Base-by-base conservation (phyloP, 768 basidiomycete genomes). In the Pleurotus platypus region DNA sequence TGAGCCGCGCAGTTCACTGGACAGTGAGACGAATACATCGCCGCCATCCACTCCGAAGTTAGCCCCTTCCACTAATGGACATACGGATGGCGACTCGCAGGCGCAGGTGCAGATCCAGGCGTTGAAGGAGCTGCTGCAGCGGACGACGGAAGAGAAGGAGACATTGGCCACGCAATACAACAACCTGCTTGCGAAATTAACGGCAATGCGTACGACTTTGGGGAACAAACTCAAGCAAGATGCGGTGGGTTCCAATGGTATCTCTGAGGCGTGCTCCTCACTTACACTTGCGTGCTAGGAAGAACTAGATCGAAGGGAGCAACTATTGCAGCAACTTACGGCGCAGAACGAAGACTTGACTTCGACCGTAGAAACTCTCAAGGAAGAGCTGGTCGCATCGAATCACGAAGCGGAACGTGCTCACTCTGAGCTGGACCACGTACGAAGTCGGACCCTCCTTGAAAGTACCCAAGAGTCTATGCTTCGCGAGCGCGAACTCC, bases 161-260 rank as follows among this genome's bases (percentile, higher is more conserved):
- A 75, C 81, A n/a, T 78, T 94, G 27, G 89, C 87, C 4, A 71
- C 84, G 12, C 93, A 98, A 69, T 95, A 98, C 71, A 84, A 84
- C 58, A 89, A 83, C 61, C 78, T 99, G 38, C 79, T 99, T 15
- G 84, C 86, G 39, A 98, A 93, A 72, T 76, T 98, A 46, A 94
- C 93, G 2, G 83, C 88, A 35, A 98, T 99, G 95, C 84, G 95
- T 20, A 91, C 87, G 38, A 90, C 92, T 18, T 77, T 98, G 51
- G 94, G 95, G 30, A 95, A 92, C 68, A 98, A 98, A 71, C 78
- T 98, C 56, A 86, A 90, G 70, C 92, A 96, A 70, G 97, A 98
- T 72, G 97, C 97, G 65, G 97, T 98, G 76, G 61, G 78, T 69
- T 46, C 39, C 18, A 57, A 16, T 45, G 15, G 54, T 45, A 55